Conservation (phyloP, 768 basidiomycete species). For the Tricholoma matsutake region DNA sequence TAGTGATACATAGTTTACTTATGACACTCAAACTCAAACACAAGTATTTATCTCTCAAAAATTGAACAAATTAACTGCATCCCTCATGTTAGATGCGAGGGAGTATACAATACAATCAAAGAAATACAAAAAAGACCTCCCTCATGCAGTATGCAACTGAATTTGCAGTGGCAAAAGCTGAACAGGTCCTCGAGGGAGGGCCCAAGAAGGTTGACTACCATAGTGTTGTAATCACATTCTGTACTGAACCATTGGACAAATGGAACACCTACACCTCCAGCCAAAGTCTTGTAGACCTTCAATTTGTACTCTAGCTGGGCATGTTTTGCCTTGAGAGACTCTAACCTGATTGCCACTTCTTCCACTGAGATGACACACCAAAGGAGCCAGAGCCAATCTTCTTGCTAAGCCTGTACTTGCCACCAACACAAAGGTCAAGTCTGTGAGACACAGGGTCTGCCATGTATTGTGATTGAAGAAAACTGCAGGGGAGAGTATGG, state of each 20-base stretch:
- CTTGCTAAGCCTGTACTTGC: slow-evolving; percentile 97
- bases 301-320: slow-evolving; percentile 99
- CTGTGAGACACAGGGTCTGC: slow-evolving; percentile 68
- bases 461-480: slow-evolving; percentile 43
- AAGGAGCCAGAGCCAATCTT: slow-evolving; percentile 43
- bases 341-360: no score
- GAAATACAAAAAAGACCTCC: no score
- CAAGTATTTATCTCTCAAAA: no score
- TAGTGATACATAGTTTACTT: no score
- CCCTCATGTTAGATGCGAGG: no score
- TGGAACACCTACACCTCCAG: slow-evolving; percentile 97
- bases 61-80: no score
- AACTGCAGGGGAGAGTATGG: slow-evolving; percentile 16
- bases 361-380: no score
- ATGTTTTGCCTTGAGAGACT: slow-evolving; percentile 99
- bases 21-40: no score
- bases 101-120: no score
- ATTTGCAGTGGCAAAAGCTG: slow-evolving; percentile 97
- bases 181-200: slow-evolving; percentile 91
- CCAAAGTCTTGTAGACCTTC: slow-evolving; percentile 92
- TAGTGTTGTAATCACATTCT: slow-evolving; percentile 99
- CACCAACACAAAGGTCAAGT: slow-evolving; percentile 86
- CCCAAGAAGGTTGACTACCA: slow-evolving; percentile 96
- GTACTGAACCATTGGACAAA: slow-evolving; percentile 95
- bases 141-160: no score